phyloP scores from a whole-genome alignment of 176 grass and related monocot species.

The Metroxylon sagu region DNA sequence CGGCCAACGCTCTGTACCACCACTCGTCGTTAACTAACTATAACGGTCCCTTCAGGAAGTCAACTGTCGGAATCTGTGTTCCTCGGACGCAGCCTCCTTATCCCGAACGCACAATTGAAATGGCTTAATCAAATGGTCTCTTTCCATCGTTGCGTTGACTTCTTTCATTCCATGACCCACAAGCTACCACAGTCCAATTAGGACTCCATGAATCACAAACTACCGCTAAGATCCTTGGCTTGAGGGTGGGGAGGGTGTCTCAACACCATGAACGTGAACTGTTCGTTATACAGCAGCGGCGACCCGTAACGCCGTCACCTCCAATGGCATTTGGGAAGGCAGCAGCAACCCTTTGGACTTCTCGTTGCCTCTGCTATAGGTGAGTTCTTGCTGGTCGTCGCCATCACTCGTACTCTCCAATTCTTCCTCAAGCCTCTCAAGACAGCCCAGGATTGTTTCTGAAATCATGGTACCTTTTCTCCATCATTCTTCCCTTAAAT shows the following conservation, averaged over 20 bases:
- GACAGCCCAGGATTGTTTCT: constrained; percentile 57
- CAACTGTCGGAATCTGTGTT: too few species aligned
- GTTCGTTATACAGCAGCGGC: constrained; percentile 20
- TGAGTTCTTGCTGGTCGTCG: constrained; percentile 68
- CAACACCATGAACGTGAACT: constrained; percentile 24
- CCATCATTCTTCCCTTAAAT: not conserved
- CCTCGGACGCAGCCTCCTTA: too few species aligned
- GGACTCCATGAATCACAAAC: too few species aligned
- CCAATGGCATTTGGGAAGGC: constrained; percentile 40
- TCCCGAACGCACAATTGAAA: too few species aligned
- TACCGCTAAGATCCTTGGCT: not conserved
- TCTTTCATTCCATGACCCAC: too few species aligned
- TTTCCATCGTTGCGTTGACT: too few species aligned
- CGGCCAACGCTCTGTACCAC: too few species aligned
- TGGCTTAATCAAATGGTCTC: too few species aligned
- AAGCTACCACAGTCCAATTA: too few species aligned
- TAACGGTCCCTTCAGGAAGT: too few species aligned
- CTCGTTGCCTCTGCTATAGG: constrained; percentile 56
- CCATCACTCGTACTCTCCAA: constrained; percentile 58
- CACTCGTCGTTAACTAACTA: too few species aligned
- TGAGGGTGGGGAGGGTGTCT: constrained; percentile 8
- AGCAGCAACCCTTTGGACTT: constrained; percentile 42
- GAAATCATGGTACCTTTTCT: constrained; percentile 52
- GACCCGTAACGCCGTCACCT: constrained; percentile 10
- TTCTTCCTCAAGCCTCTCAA: constrained; percentile 64